Conservation (phyloP, 2,329 filamentous ascomycete genomes). For the Curvularia hawaiiensis region DNA sequence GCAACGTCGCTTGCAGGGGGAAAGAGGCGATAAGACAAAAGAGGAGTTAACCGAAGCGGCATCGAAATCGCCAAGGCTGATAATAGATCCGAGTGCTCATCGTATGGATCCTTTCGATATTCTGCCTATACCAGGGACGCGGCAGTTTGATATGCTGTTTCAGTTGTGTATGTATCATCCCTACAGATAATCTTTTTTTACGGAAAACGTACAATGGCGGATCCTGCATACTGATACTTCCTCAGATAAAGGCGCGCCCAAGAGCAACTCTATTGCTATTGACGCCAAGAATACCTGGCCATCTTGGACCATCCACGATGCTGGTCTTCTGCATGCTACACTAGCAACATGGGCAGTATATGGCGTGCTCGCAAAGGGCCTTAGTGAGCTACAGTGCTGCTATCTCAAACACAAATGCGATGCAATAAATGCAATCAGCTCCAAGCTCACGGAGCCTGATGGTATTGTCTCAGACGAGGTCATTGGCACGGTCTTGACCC, state of each 20-base stretch:
- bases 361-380: constrained; percentile 23
- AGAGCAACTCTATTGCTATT: constrained; percentile 27
- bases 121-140: constrained; percentile 29
- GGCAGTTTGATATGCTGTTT: constrained; percentile 28
- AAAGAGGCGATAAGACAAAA: background rate
- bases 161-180: constrained; percentile 27
- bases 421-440: constrained; percentile 34
- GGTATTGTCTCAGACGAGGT: constrained; percentile 31
- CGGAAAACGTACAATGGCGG: too few relatives aligned
- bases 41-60: background rate
- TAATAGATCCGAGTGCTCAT: constrained; percentile 18
- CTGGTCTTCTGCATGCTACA: constrained; percentile 32
- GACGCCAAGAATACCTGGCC: constrained; percentile 32
- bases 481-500: constrained; percentile 28
- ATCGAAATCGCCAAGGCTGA: constrained; percentile 1
- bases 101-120: constrained; percentile 34
- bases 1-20: too few relatives aligned
- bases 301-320: constrained; percentile 29
- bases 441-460: constrained; percentile 18
- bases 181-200: too few relatives aligned
- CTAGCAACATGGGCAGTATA: constrained; percentile 39
- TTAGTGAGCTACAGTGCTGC: constrained; percentile 18
- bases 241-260: constrained; percentile 24
- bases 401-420: constrained; percentile 33
- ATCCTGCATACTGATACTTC: background rate